Conservation (phyloP, 139 green algal species). For the Nannochloris sp. region DNA sequence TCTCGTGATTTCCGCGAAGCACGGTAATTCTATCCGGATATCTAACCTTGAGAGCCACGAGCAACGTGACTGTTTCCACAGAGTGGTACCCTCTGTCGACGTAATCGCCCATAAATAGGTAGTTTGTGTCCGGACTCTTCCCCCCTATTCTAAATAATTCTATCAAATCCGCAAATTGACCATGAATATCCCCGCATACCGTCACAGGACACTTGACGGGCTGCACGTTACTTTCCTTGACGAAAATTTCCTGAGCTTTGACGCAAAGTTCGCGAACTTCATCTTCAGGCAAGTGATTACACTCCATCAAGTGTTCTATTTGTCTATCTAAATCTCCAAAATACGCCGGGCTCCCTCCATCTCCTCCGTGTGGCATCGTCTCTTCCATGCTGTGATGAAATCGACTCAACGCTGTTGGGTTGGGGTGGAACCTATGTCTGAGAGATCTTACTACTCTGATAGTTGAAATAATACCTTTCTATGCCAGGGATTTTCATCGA, state of each 20-base stretch:
- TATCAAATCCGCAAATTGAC: conserved; percentile 95
- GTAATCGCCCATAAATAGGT: conserved; percentile 99
- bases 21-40: conserved; percentile 96
- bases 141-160: conserved; percentile 94
- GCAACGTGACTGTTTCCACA: conserved; percentile 88
- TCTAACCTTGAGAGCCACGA: conserved; percentile 86
- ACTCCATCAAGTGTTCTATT: conserved; percentile 85
- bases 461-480: too few relatives aligned
- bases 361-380: conserved; percentile 12
- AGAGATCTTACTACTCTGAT: too few relatives aligned
- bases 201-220: conserved; percentile 90
- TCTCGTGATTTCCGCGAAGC: conserved; percentile 96
- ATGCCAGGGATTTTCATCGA: too few relatives aligned
- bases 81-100: conserved; percentile 96
- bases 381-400: neutral
- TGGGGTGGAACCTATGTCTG: too few relatives aligned
- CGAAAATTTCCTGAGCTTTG: conserved; percentile 84
- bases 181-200: conserved; percentile 93
- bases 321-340: conserved; percentile 60
- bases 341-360: neutral
- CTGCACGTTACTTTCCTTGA: conserved; percentile 92
- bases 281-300: conserved; percentile 77
- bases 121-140: conserved; percentile 95
- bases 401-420: too few relatives aligned
- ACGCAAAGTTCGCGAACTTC: conserved; percentile 90